Base-by-base conservation (phyloP, 352 stramenopile genomes). In the Globisporangium emineosum region DNA sequence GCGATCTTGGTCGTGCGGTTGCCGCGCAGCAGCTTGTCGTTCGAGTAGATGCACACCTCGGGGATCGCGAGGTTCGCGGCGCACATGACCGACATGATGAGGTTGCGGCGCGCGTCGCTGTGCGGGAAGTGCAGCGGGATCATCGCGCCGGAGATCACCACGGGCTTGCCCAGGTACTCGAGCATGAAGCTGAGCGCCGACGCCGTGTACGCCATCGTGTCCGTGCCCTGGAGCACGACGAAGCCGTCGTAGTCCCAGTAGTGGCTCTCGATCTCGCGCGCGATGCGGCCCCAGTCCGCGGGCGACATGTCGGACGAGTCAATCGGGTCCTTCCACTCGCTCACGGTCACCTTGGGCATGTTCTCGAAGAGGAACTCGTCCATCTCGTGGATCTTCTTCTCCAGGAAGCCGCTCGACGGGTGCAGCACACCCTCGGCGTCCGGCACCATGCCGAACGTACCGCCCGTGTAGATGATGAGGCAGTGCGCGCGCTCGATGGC, bases 161-260 rank as follows among this genome's bases (percentile, higher is more conserved):
- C 86, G 19, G 96, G 91, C 71, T 99, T 99, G 33, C 89, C 93
- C 5, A 99, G 78, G 79, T 98, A 98, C 70, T 98, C 94, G 51
- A 99, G 81, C 96, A 99, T 99, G 77, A 99, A 99, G 47, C 79
- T 93, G 35, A 99, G 75, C 30, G 96, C 97, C 35, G 89, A 97
- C 5, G 96, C 92, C 47, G 90, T 91, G 81, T 99, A 99, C 9
- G 96, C 96, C 96, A 99, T 99, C 0, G 97, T 99, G 76, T 99
- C 97, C 0, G 97, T 99, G 51, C 97, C 97, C 73, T 97, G 96
- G 17, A 99, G 81, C 45, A 99, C 90, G 32, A 99, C 97, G 70
- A 99, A 99, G 42, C 94, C 95, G 65, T 98, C 88, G 60, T 98
- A 99, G 70, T 98, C 77, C 76, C 92, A 91, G 85, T 99, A 99